These are phyloP conservation scores for Trichoderma erinaceum DNA, from an alignment of 495 filamentous ascomycete genomes.

Conservation along the genomic window DNA sequence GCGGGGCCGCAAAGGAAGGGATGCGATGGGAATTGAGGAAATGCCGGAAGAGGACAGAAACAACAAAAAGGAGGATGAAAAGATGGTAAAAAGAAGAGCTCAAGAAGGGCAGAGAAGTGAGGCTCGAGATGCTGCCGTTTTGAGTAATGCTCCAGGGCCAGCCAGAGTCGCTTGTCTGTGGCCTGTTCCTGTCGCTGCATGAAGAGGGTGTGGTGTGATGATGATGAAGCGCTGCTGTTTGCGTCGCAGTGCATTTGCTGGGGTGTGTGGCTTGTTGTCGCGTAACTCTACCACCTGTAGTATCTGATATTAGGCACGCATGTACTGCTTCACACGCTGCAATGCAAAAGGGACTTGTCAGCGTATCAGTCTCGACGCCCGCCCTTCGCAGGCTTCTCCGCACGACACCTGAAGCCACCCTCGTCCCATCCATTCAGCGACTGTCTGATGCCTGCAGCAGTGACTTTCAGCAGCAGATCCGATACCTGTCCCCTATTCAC, in stretches of 20 bases:
- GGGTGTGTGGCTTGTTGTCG: too few relatives aligned
- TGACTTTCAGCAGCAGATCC: background rate
- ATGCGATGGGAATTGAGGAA: background rate
- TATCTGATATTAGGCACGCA: too few relatives aligned
- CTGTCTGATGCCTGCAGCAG: background rate
- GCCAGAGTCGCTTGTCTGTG: background rate
- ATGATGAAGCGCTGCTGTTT: too few relatives aligned
- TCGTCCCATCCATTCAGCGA: too few relatives aligned
- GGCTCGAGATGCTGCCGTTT: conserved; percentile 1
- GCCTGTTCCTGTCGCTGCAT: background rate
- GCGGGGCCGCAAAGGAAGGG: background rate
- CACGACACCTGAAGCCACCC: too few relatives aligned
- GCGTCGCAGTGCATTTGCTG: too few relatives aligned
- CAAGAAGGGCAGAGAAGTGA: background rate
- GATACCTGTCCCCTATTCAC: background rate
- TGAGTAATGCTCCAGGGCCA: background rate
- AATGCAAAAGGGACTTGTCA: background rate
- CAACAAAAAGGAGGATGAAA: background rate
- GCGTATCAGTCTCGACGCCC: too few relatives aligned
- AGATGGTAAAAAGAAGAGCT: background rate
- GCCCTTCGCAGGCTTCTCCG: too few relatives aligned
- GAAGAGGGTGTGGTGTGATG: too few relatives aligned
- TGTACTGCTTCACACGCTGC: background rate
- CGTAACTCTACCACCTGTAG: too few relatives aligned
- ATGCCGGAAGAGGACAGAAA: background rate